Evolutionary conservation across 1,139 yeast species (phyloP).

Genomic region (Saccharomyces hybrid): DNA sequence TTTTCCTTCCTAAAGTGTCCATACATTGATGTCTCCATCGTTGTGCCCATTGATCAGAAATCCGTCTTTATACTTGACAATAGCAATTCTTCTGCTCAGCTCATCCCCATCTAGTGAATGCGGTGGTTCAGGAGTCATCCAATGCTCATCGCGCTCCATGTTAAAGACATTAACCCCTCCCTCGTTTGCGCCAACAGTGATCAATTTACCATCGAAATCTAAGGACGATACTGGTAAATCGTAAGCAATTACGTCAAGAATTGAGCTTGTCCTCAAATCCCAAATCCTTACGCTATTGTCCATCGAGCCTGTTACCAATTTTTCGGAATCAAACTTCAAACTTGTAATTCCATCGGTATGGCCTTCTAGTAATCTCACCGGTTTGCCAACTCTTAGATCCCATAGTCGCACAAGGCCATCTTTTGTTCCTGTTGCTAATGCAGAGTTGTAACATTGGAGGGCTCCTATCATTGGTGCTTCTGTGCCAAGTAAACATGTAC

Average conservation of each 20-base stretch:
- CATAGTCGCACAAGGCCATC: constrained; percentile 70
- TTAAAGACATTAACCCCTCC: background rate
- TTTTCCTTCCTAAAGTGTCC: background rate
- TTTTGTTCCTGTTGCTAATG: constrained; percentile 67
- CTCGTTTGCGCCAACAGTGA: background rate
- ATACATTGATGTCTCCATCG: background rate
- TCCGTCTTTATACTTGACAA: background rate
- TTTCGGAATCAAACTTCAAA: constrained; percentile 58
- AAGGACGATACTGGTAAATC: constrained; percentile 45
- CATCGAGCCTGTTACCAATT: constrained; percentile 55
- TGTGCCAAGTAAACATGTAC: background rate
- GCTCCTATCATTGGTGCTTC: constrained; percentile 22
- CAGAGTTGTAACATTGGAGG: constrained; percentile 54
- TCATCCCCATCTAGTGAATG: background rate
- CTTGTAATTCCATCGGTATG: constrained; percentile 66
- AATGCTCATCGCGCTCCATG: background rate
- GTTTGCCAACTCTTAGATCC: constrained; percentile 68
- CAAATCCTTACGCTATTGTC: constrained; percentile 63
- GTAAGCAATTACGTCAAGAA: constrained; percentile 53
- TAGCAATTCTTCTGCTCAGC: background rate
- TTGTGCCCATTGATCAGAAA: background rate
- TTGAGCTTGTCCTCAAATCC: constrained; percentile 64
- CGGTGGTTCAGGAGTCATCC: background rate
- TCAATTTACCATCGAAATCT: constrained; percentile 40
- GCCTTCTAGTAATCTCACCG: constrained; percentile 57